Evolutionary conservation across 805 yeast genomes (phyloP).

Genomic region (Scheffersomyces lignosus): DNA sequence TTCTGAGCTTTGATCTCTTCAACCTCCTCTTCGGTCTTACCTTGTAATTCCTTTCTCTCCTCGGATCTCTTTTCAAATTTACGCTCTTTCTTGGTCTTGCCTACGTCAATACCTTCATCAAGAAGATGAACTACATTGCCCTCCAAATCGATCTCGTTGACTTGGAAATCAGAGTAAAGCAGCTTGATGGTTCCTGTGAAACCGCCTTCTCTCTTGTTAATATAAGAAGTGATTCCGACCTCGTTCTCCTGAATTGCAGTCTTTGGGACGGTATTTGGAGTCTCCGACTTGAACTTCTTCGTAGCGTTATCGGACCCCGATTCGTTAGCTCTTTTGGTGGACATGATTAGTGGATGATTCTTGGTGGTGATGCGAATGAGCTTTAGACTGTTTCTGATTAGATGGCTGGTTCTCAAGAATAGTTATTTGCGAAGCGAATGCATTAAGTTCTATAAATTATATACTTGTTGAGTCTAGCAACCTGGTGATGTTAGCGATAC

Average conservation of each 20-base stretch:
- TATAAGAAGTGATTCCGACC: constrained; percentile 82
- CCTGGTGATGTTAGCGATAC: too few species aligned
- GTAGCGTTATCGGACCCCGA: constrained; percentile 1
- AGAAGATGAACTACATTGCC: constrained; percentile 73
- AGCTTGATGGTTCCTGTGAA: constrained; percentile 82
- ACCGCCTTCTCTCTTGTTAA: constrained; percentile 49
- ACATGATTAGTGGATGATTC: not conserved
- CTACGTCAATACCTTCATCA: constrained; percentile 66
- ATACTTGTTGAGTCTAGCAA: too few species aligned
- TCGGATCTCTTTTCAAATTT: constrained; percentile 43
- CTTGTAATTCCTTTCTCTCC: constrained; percentile 34
- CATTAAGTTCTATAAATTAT: too few species aligned
- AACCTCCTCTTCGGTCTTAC: constrained; percentile 32
- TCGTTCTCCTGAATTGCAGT: constrained; percentile 65
- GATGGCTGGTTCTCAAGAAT: not conserved
- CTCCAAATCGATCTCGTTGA: constrained; percentile 73
- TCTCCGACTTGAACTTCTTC: constrained; percentile 14
- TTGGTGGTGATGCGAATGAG: not conserved
- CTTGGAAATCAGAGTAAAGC: constrained; percentile 90
- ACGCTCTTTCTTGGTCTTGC: constrained; percentile 47
- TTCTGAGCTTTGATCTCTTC: constrained; percentile 27
- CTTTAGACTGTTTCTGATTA: not conserved
- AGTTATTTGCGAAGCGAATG: not conserved
- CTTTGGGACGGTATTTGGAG: constrained; percentile 7
- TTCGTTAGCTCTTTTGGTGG: constrained; percentile 9